Base-by-base conservation (phyloP, 2,329 filamentous ascomycete species). In the Mycocentrospora acerina region DNA sequence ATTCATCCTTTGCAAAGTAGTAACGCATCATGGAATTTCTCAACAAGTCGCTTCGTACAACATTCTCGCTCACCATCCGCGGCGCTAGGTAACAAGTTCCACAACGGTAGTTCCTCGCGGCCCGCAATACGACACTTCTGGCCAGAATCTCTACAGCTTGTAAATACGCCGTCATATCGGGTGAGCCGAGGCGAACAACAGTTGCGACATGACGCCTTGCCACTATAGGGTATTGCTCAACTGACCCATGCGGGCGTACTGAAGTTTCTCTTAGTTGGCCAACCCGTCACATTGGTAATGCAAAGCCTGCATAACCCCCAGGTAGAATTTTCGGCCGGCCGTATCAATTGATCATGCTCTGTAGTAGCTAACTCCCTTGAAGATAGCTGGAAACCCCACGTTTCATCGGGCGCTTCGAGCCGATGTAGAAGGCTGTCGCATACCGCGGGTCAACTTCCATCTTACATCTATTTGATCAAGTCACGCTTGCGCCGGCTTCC, bases 181-280 rank as follows among this genome's bases (percentile, higher is more conserved):
- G 8, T 14, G 13, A 12, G 14, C 12, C 7, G 26, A 15, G 6
- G 9, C 16, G 10, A 15, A 12, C n/a, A 7, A 16, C n/a, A n/a
- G 29, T 6, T 15, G 7, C 13, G n/a, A 15, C 29, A 37, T 40
- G 50, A 47, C 44, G 51, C 44, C 53, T 43, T 45, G 46, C 39
- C 43, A 32, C 32, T 46, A 46, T 40, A 45, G 44, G 49, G 46
- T 41, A 40, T 45, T 41, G 46, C 43, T 36, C 39, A 44, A 42
- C 32, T 32, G 35, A 42, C 32, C 32, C 44, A 33, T 46, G 43
- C 42, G 44, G 46, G 52, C 43, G 51, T 37, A 31, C 37, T 55
- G 37, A 39, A 35, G 45, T 38, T 37, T 37, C 32, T 49, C 42
- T 35, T 53, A 51, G 53, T 55, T 56, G 55, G 53, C 40, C 42